Evolutionary conservation across 768 basidiomycete genomes (phyloP), one percentile per base, ranked within the genome.

Genomic region (Termitomyces sp.): DNA sequence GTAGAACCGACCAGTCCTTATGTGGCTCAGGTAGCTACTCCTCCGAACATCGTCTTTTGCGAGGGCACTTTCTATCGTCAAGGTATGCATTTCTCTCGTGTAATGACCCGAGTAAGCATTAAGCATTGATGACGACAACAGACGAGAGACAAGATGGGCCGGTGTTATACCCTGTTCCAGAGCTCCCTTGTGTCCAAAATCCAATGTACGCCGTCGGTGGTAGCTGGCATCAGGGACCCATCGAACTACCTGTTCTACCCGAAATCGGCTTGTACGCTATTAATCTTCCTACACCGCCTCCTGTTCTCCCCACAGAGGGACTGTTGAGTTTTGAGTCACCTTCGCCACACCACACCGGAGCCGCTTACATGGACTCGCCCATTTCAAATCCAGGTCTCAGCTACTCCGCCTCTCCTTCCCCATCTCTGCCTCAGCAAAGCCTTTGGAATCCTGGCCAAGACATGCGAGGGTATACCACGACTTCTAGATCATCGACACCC

Each of bases 391-490:
- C 61, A 20, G 55, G 55, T 28, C 54, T 62, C 41, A 59, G 55
- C 52, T 31, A 56, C 41, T 62, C 60, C n/a, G 26, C 20, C 5
- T 58, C 61, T 41, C 55, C 61, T 37, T 62, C 61, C 36, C 61
- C 61, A 7, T 44, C 58, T 15, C 58, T 44, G 4, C 29, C 41
- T 15, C 47, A 45, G 10, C 51, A 54, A 15, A 36, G 10, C 22
- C 47, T 59, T 36, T 48, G 58, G 33, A 34, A 42, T 37, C 45
- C 50, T 3, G 49, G 29, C 5, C 26, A 42, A 24, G 46, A 46
- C 9, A 39, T 55, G 42, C 29, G n/a, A 22, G 51, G 22, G 4
- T 55, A 55, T 36, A 39, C 18, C 8, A 46, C 46, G 3, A 51
- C 44, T 9, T 55, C 56, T 7, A 48, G 52, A 9, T 54, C 54